Conservation (phyloP, 176 grass and related monocot genomes). For the Melocanna baccifera region DNA sequence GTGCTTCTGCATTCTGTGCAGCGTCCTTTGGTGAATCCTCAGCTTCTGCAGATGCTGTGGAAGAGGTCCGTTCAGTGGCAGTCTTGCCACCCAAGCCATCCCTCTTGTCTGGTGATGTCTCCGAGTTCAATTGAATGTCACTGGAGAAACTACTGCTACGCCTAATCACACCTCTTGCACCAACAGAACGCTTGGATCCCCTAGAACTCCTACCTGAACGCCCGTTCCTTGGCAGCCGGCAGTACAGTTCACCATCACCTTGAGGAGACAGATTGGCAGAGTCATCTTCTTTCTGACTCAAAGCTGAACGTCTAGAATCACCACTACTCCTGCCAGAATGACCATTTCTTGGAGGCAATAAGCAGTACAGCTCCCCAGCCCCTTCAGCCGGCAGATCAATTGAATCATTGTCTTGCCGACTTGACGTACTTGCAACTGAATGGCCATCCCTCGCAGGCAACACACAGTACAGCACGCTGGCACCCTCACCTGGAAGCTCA, state of each 20-base stretch:
- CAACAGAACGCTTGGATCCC: slow-evolving; percentile 35
- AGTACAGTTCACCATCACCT: slow-evolving; percentile 35
- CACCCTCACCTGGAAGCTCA: slow-evolving; percentile 37
- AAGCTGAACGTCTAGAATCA: slow-evolving; percentile 46
- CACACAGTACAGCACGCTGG: slow-evolving; percentile 53
- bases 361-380: slow-evolving; percentile 53
- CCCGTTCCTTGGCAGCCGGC: slow-evolving; percentile 14
- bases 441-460: slow-evolving; percentile 22
- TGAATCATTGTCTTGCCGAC: slow-evolving; percentile 23
- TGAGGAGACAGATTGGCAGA: neutral
- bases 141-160: slow-evolving; percentile 47
- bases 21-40: slow-evolving; percentile 6
- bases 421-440: slow-evolving; percentile 45
- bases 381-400: slow-evolving; percentile 27
- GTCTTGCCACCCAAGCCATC: slow-evolving; percentile 29
- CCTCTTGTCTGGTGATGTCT: slow-evolving; percentile 35
- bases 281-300: neutral
- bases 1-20: slow-evolving; percentile 29
- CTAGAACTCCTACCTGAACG: slow-evolving; percentile 24
- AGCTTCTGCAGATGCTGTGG: slow-evolving; percentile 18
- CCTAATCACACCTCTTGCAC: slow-evolving; percentile 30
- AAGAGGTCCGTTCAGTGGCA: slow-evolving; percentile 15
- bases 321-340: slow-evolving; percentile 31
- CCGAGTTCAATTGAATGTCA: slow-evolving; percentile 29
- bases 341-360: slow-evolving; percentile 54